Evolutionary conservation across 768 basidiomycete species (phyloP).

Genomic region (Leucosporidium creatinivorum): DNA sequence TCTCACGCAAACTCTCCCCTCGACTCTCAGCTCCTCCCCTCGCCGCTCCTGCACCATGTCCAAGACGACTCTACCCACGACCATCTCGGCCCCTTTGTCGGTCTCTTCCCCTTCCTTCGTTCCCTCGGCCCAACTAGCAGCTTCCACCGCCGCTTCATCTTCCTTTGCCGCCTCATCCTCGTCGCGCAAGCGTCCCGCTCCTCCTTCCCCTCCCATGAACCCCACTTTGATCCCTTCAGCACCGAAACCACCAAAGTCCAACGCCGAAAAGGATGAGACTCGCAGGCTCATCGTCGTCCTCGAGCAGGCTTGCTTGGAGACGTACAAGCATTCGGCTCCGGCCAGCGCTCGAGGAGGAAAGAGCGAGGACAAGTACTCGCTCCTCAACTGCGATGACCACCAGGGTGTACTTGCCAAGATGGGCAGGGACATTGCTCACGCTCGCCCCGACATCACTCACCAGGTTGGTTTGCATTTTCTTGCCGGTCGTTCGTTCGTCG

Average conservation of each 20-base stretch:
- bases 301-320: slow-evolving; percentile 91
- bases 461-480: slow-evolving; percentile 54
- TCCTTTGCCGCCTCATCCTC: slow-evolving; percentile 4
- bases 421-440: slow-evolving; percentile 95
- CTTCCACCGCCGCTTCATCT: not conserved
- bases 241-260: slow-evolving; percentile 38
- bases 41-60: not conserved
- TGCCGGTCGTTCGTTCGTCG: not conserved
- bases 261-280: slow-evolving; percentile 45
- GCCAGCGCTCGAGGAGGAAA: slow-evolving; percentile 50
- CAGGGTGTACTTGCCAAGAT: slow-evolving; percentile 98
- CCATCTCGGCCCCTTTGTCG: slow-evolving; percentile 11
- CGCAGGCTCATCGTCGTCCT: slow-evolving; percentile 79
- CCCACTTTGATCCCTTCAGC: slow-evolving; percentile 34
- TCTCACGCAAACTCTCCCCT: no score
- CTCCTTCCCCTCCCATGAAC: slow-evolving; percentile 31
- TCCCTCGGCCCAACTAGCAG: slow-evolving; percentile 11
- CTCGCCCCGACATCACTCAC: slow-evolving; percentile 97
- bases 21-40: not conserved
- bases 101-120: slow-evolving; percentile 24
- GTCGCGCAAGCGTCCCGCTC: slow-evolving; percentile 34
- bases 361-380: slow-evolving; percentile 84
- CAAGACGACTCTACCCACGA: not conserved
- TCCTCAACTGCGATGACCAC: slow-evolving; percentile 94
- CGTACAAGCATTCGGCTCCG: slow-evolving; percentile 69